phyloP scores from a whole-genome alignment of 1,284 basidiomycete species.

The Cutaneotrichosporon sp. region DNA sequence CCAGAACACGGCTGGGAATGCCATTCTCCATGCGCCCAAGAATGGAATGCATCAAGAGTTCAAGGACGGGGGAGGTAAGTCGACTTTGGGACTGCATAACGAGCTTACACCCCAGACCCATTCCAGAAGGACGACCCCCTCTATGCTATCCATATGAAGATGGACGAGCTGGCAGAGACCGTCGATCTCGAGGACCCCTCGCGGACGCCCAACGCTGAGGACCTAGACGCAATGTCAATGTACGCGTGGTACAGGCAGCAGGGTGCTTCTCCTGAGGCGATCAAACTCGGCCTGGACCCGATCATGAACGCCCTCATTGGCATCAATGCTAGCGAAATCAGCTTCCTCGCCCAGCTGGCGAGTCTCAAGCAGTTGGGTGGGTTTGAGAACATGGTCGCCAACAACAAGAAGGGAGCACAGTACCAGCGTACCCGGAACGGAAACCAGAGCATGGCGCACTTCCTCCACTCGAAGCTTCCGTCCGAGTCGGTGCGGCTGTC shows the following conservation, averaged over 20 bases:
- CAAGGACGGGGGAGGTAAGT: background rate
- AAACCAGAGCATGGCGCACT: constrained; percentile 11
- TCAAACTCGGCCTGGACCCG: background rate
- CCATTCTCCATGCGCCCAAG: background rate
- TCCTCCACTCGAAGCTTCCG: constrained; percentile 9
- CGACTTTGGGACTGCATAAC: background rate
- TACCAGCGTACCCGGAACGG: constrained; percentile 17
- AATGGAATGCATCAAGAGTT: background rate
- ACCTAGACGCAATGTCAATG: constrained; percentile 1
- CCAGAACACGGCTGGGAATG: constrained; percentile 6
- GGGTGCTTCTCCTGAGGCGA: background rate
- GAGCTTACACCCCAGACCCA: too few species aligned
- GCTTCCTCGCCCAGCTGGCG: constrained; percentile 4
- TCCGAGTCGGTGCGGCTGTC: constrained; percentile 6
- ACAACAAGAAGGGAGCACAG: constrained; percentile 9
- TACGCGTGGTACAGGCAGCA: background rate
- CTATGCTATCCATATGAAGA: background rate
- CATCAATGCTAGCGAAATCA: constrained; percentile 3
- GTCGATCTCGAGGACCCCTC: constrained; percentile 7
- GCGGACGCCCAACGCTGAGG: background rate
- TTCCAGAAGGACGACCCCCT: background rate
- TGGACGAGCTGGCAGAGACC: background rate
- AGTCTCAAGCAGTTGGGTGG: constrained; percentile 5
- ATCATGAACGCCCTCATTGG: background rate
- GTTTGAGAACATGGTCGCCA: background rate